Base-by-base conservation (phyloP, 2,329 filamentous ascomycete genomes). In the Neoscytalidium dimidiatum region DNA sequence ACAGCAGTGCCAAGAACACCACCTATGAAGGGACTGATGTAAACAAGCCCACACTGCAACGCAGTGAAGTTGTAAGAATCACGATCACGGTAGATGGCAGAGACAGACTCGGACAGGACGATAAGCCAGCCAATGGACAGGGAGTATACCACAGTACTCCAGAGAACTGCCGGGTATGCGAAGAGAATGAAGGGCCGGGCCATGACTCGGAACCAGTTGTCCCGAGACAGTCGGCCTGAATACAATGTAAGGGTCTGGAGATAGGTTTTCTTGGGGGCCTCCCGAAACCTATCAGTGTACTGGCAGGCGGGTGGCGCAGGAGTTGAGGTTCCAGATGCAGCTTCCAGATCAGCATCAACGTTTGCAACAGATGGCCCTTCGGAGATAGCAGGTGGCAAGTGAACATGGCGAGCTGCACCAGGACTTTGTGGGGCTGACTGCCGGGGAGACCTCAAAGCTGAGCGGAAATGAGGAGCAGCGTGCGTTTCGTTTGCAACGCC, bases 101-200 rank as follows among this genome's bases (percentile, higher is more conserved):
- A 86, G 2, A 98, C 88, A 0, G 90, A 91, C 77, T 98, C 94
- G 0, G 93, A 97, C 1, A 98, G 86, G 48, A 98, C 93, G 69
- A 98, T 97, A 29, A 98, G 84, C 95, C 94, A 98, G 41, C 94
- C 94, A 6, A 98, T 86, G 0, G 93, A 95, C 70, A 95, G 89
- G 0, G 93, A 83, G 75, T 98, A 98, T 3, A 97, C 87, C 0
- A 91, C 82, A 0, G 92, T 82, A 5, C 92, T 94, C 94, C 94
- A 98, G 8, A 97, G 84, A 1, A 98, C 91, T 0, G 91, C 87
- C 0, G 95, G 95, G 72, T 98, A 97, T 1, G 90, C 86, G 71
- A 90, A 96, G 0, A 98, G 84, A 52, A 97, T 87, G 67, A 98
- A 92, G 0, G 94, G 95, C 0, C 94, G 86, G 4, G 90, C 48